These are phyloP conservation scores for Perilla frutescens DNA, from an alignment of 257 asterid genomes.

Conservation along the genomic window DNA sequence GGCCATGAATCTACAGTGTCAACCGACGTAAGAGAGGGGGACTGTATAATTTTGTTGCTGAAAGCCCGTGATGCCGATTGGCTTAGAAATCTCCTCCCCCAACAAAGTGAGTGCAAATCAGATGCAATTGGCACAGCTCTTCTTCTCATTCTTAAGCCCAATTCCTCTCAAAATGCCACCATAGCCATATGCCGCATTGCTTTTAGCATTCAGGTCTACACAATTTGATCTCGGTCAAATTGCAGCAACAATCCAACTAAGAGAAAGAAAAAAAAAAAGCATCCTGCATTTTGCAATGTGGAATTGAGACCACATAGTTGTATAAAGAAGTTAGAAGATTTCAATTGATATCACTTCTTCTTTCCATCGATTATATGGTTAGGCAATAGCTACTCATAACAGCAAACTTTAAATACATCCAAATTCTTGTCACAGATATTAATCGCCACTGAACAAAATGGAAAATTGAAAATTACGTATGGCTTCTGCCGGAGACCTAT, in stretches of 20 bases:
- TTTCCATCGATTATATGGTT: neutral
- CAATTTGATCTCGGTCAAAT: slow-evolving; percentile 9
- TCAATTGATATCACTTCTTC: slow-evolving; percentile 8
- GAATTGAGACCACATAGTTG: slow-evolving; percentile 22
- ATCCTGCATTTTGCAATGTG: neutral
- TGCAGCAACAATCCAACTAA: slow-evolving; percentile 5
- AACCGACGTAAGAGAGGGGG: slow-evolving; percentile 69
- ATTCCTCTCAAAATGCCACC: slow-evolving; percentile 10
- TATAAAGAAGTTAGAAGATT: neutral
- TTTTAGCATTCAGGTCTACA: slow-evolving; percentile 24
- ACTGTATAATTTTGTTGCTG: slow-evolving; percentile 49
- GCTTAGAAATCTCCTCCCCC: slow-evolving; percentile 24
- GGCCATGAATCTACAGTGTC: slow-evolving; percentile 68
- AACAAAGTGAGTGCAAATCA: slow-evolving; percentile 32
- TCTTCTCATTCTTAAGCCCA: slow-evolving; percentile 31
- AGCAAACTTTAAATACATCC: slow-evolving; percentile 9
- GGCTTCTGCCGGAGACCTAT: neutral
- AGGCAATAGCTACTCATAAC: neutral
- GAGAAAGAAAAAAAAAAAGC: neutral
- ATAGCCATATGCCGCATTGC: slow-evolving; percentile 16
- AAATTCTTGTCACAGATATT: neutral
- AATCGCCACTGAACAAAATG: neutral
- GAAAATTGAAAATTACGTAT: neutral
- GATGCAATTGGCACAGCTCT: slow-evolving; percentile 37
- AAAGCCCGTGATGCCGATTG: slow-evolving; percentile 40